Percentiles rank a stretch among this genome's conserved stretches.
These are phyloP conservation scores for Colletotrichum cereale DNA, from an alignment of 2,329 filamentous ascomycete species.

Conservation along the genomic window DNA sequence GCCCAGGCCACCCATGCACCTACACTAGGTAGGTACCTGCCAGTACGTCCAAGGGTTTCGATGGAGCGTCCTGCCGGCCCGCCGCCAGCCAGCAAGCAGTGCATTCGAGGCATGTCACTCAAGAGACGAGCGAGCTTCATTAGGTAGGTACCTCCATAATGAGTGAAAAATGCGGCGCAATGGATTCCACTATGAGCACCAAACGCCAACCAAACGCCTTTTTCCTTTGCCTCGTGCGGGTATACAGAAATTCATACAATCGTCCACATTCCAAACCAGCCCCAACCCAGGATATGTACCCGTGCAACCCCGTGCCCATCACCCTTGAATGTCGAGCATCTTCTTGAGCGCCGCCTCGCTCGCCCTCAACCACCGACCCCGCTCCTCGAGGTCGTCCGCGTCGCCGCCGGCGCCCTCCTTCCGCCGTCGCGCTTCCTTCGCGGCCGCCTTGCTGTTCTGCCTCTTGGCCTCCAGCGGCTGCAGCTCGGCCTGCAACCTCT, in stretches of 20 bases:
- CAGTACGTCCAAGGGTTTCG: background rate
- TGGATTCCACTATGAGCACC: background rate
- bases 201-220: constrained; percentile 26
- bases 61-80: constrained; percentile 8
- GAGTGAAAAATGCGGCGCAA: background rate
- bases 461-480: constrained; percentile 76
- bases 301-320: constrained; percentile 18
- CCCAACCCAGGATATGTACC: background rate
- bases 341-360: constrained; percentile 73
- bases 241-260: constrained; percentile 27
- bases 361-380: constrained; percentile 80
- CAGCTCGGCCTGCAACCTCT: constrained; percentile 76
- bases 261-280: constrained; percentile 1
- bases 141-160: background rate
- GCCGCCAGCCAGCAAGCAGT: constrained; percentile 17
- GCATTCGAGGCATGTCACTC: background rate
- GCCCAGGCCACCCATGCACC: constrained; percentile 5
- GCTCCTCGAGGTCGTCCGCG: constrained; percentile 80
- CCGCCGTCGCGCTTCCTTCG: constrained; percentile 77
- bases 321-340: constrained; percentile 69
- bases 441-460: constrained; percentile 73
- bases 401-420: constrained; percentile 76
- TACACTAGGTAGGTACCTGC: too few species aligned
- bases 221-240: constrained; percentile 15
- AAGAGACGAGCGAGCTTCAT: too few species aligned